A percentile compares a stretch with the other conserved stretches of the same genome.
Evolutionary conservation across 1,139 yeast genomes (phyloP).

Genomic region (Candida buenavistaensis): DNA sequence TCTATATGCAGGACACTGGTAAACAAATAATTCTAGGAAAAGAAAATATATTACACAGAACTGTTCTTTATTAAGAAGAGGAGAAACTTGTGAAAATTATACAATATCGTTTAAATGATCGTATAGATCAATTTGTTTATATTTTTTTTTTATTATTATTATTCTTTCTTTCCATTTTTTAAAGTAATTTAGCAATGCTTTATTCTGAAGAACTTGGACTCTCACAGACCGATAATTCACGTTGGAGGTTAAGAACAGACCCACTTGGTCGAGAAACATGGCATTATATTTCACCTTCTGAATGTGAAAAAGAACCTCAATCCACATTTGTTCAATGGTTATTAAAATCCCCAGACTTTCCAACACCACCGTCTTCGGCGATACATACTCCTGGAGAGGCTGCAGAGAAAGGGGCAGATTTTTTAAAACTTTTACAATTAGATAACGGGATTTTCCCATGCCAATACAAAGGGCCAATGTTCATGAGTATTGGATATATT

Average conservation of each 20-base stretch:
- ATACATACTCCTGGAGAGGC: conserved; percentile 56
- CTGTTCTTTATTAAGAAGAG: too few species aligned
- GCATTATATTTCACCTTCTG: conserved; percentile 55
- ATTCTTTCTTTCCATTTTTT: too few species aligned
- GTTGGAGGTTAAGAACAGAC: conserved; percentile 77
- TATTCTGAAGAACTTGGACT: conserved; percentile 67
- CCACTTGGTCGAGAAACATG: conserved; percentile 79
- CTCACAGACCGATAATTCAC: conserved; percentile 62
- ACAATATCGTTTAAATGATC: conserved; percentile 2
- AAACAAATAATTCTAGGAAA: not conserved
- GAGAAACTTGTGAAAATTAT: not conserved
- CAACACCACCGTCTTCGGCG: conserved; percentile 35
- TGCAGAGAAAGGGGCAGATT: conserved; percentile 73
- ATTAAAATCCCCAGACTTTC: conserved; percentile 46
- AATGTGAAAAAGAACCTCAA: conserved; percentile 48
- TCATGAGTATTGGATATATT: conserved; percentile 88
- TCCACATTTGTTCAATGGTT: conserved; percentile 60
- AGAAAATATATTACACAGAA: too few species aligned
- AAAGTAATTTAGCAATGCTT: too few species aligned
- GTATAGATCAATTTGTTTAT: not conserved
- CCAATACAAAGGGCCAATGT: conserved; percentile 97
- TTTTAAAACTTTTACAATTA: conserved; percentile 69
- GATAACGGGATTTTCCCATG: conserved; percentile 78
- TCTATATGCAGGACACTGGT: not conserved
- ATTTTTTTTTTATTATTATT: not conserved